Percentiles rank a stretch among this genome's conserved stretches.
phyloP scores from a whole-genome alignment of 352 stramenopile species.

The Phytophthora fragariaefolia region DNA sequence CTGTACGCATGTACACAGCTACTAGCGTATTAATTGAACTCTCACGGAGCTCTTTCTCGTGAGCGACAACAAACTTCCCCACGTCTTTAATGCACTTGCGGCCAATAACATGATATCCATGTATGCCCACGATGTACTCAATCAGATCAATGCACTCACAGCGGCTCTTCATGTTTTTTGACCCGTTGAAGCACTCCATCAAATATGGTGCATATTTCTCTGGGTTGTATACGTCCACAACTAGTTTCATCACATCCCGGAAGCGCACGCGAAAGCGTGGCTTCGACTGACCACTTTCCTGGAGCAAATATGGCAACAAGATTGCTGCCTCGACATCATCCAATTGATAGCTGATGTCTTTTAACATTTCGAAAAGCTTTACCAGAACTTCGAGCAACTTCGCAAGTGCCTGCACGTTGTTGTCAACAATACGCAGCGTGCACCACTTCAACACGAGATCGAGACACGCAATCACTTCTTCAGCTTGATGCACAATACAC shows the following conservation, averaged over 20 bases:
- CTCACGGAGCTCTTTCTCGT: conserved; percentile 88
- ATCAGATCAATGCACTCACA: conserved; percentile 87
- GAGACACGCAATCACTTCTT: conserved; percentile 72
- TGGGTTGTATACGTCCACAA: conserved; percentile 80
- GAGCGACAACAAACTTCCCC: conserved; percentile 74
- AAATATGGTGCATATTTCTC: conserved; percentile 81
- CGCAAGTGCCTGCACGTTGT: conserved; percentile 86
- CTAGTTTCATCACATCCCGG: conserved; percentile 85
- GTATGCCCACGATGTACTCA: conserved; percentile 72
- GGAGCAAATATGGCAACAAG: conserved; percentile 80
- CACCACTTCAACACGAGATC: conserved; percentile 90
- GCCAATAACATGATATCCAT: conserved; percentile 69
- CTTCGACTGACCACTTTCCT: conserved; percentile 88
- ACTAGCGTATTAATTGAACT: conserved; percentile 77
- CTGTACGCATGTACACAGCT: conserved; percentile 69
- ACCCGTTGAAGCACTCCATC: conserved; percentile 83
- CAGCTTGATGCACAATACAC: conserved; percentile 64
- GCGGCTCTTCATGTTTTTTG: conserved; percentile 89
- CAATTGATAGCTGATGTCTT: conserved; percentile 62
- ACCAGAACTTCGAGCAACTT: conserved; percentile 86
- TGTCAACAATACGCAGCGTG: conserved; percentile 84
- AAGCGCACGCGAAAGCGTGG: conserved; percentile 83
- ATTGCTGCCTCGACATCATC: conserved; percentile 87
- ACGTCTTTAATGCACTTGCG: conserved; percentile 84
- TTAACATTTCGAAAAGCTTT: conserved; percentile 86